Percentiles rank a stretch among this genome's conserved stretches.
These are phyloP conservation scores for Saccharomyces mikatae DNA, from an alignment of 805 yeast species.

Conservation along the genomic window DNA sequence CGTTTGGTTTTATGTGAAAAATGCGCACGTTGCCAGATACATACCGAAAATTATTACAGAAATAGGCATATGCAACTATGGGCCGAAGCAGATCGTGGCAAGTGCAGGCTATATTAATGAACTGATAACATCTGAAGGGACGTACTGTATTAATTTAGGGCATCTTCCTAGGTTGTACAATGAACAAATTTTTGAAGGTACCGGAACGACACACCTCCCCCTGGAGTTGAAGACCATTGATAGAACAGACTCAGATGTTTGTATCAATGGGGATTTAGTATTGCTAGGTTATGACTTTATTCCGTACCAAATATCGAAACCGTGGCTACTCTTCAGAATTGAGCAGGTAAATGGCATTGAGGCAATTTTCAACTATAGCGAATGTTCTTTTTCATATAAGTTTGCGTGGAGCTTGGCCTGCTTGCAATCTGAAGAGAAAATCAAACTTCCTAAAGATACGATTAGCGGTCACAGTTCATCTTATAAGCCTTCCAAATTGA, in stretches of 20 bases:
- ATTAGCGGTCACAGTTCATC: slow-evolving; percentile 1
- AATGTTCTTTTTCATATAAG: slow-evolving; percentile 3
- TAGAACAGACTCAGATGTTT: slow-evolving; percentile 21
- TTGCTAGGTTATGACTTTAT: slow-evolving; percentile 19
- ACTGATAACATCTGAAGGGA: slow-evolving; percentile 15
- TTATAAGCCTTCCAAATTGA: slow-evolving; percentile 4
- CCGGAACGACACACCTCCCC: slow-evolving; percentile 12
- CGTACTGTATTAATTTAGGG: slow-evolving; percentile 19
- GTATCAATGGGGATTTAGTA: slow-evolving; percentile 20
- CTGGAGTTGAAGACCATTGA: slow-evolving; percentile 15
- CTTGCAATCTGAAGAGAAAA: slow-evolving; percentile 1
- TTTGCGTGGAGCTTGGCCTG: slow-evolving; percentile 6
- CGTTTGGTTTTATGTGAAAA: slow-evolving; percentile 16
- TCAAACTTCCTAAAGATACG: background rate
- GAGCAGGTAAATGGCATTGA: slow-evolving; percentile 3
- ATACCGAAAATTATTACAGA: slow-evolving; percentile 13
- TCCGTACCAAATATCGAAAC: slow-evolving; percentile 4
- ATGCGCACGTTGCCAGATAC: slow-evolving; percentile 7
- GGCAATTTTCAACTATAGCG: slow-evolving; percentile 10
- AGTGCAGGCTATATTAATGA: slow-evolving; percentile 11
- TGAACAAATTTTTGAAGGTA: slow-evolving; percentile 4
- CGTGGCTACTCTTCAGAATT: slow-evolving; percentile 15
- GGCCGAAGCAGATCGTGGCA: slow-evolving; percentile 9
- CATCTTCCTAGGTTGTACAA: slow-evolving; percentile 6
- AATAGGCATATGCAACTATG: slow-evolving; percentile 7